Evolutionary conservation across 805 yeast genomes (phyloP).

Genomic region (Tetrapisispora phaffii): DNA sequence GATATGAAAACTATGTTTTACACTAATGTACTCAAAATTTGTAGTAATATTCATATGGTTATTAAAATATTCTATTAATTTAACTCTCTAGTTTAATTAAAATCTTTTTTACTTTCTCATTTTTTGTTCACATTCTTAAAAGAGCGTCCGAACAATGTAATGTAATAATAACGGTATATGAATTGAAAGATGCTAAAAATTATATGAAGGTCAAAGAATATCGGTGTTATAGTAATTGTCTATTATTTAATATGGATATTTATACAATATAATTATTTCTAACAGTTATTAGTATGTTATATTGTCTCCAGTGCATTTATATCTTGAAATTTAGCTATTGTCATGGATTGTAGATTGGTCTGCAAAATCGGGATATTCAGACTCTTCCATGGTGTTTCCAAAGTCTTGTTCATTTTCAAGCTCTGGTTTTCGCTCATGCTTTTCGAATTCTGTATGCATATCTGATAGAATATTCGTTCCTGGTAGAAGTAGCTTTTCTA

Average conservation of each 20-base stretch:
- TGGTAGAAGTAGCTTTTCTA: neutral
- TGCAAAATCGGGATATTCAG: neutral
- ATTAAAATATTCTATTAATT: too few relatives aligned
- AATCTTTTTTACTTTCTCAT: neutral
- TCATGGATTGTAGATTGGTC: slow-evolving; percentile 1
- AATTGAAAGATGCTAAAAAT: too few relatives aligned
- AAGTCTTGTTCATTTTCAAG: neutral
- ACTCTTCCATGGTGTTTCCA: neutral
- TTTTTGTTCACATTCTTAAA: neutral
- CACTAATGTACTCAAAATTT: too few relatives aligned
- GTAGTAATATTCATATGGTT: too few relatives aligned
- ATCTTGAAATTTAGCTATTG: neutral
- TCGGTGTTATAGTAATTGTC: neutral
- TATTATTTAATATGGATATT: neutral
- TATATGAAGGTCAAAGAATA: too few relatives aligned
- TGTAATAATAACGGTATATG: neutral
- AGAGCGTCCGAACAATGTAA: neutral
- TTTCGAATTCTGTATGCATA: neutral
- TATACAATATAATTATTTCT: neutral
- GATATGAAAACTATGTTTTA: neutral
- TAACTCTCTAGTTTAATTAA: too few relatives aligned
- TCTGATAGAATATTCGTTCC: neutral
- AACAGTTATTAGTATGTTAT: neutral
- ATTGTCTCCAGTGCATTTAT: neutral
- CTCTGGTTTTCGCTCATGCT: too few relatives aligned